phyloP scores from a whole-genome alignment of 495 filamentous ascomycete genomes.

The Chaetomium fimeti region DNA sequence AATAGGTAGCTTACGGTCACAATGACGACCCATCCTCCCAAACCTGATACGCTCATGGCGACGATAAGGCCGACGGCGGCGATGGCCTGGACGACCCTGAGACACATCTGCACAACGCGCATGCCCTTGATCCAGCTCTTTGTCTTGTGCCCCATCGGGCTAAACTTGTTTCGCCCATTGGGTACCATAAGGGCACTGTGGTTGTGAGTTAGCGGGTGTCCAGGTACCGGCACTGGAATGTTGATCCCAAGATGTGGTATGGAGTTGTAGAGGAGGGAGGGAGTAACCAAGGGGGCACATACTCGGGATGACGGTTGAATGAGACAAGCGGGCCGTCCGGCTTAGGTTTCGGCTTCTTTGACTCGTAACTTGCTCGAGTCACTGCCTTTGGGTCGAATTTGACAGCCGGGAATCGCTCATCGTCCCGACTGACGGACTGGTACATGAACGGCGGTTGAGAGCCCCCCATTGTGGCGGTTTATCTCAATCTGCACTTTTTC shows the following conservation, averaged over 20 bases:
- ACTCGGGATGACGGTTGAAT: slow-evolving; percentile 83
- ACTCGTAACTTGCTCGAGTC: slow-evolving; percentile 67
- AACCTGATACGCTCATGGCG: slow-evolving; percentile 59
- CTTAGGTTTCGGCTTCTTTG: slow-evolving; percentile 63
- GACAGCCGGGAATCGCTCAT: slow-evolving; percentile 51
- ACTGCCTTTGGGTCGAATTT: slow-evolving; percentile 80
- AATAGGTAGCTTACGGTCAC: slow-evolving; percentile 60
- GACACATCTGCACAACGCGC: slow-evolving; percentile 61
- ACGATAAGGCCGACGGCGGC: slow-evolving; percentile 71
- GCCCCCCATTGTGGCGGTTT: slow-evolving; percentile 51
- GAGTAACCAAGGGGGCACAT: slow-evolving; percentile 34
- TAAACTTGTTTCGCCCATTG: slow-evolving; percentile 29
- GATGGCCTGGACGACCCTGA: slow-evolving; percentile 64
- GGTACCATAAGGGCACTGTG: slow-evolving; percentile 39
- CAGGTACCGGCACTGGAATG: slow-evolving; percentile 4
- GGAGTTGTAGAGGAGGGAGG: slow-evolving; percentile 3
- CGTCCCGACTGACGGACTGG: slow-evolving; percentile 48
- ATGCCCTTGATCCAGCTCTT: slow-evolving; percentile 66
- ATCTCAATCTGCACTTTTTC: background rate
- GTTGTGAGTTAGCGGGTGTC: slow-evolving; percentile 19
- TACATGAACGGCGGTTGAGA: slow-evolving; percentile 75
- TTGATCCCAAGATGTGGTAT: slow-evolving; percentile 12
- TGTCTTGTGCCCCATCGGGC: slow-evolving; percentile 66
- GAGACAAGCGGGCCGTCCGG: slow-evolving; percentile 70
- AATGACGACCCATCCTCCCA: slow-evolving; percentile 71